A percentile compares a stretch with the other conserved stretches of the same genome.
phyloP scores from a whole-genome alignment of 768 basidiomycete species.

The Russula olivacea region DNA sequence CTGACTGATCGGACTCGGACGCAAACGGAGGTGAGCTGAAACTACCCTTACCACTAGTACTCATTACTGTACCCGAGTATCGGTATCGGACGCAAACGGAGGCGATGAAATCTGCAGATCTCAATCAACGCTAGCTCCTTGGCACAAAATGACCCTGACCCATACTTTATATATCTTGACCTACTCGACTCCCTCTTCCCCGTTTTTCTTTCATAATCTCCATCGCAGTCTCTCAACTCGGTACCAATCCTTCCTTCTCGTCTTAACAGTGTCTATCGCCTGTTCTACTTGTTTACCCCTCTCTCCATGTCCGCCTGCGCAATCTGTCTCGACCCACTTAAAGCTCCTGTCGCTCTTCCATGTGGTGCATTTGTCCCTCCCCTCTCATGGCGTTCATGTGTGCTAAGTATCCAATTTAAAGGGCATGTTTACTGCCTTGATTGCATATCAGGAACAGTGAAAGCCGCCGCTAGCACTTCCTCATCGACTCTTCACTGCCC shows the following conservation, averaged over 20 bases:
- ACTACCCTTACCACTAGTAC: too few species aligned
- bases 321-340: constrained; percentile 22
- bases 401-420: neutral
- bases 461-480: neutral
- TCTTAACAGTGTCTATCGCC: neutral
- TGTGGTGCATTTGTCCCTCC: constrained; percentile 17
- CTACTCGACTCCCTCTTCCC: neutral
- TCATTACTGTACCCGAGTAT: too few species aligned
- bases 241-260: neutral
- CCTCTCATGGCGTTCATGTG: neutral
- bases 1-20: neutral
- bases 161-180: neutral
- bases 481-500: constrained; percentile 7
- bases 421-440: constrained; percentile 20
- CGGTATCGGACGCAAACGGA: constrained; percentile 19
- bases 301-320: constrained; percentile 20
- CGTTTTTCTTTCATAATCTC: too few species aligned
- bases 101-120: neutral
- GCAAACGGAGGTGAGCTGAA: neutral
- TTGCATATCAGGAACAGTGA: constrained; percentile 12
- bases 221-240: too few species aligned
- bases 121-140: too few species aligned
- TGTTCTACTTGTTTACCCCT: neutral
- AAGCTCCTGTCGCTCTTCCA: constrained; percentile 20
- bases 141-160: neutral